Percentiles rank a stretch among this genome's conserved stretches.
These are phyloP conservation scores for Capsicum rhomboideum DNA, from an alignment of 257 asterid species.

Conservation along the genomic window DNA sequence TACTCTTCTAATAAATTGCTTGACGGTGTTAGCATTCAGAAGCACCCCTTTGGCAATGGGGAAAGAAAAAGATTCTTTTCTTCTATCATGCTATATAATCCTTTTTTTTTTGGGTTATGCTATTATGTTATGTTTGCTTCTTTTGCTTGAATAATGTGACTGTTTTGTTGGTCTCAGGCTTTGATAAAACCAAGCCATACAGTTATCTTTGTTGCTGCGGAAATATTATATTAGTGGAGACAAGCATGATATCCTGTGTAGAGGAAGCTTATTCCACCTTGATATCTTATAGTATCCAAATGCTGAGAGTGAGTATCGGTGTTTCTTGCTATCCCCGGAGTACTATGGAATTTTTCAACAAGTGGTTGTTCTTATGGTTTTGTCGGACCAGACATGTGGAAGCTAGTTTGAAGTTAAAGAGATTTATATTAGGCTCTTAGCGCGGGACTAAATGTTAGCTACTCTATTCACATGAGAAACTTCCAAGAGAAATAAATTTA, in stretches of 20 bases:
- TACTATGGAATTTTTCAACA: neutral
- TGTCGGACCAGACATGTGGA: neutral
- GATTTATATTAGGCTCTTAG: neutral
- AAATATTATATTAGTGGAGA: neutral
- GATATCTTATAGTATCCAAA: neutral
- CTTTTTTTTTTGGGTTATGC: neutral
- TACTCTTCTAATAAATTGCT: neutral
- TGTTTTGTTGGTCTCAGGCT: neutral
- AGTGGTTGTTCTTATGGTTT: neutral
- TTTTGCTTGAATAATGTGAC: neutral
- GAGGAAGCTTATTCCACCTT: neutral
- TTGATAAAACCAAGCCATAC: neutral
- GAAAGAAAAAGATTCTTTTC: neutral
- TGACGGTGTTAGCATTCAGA: neutral
- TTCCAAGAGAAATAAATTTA: neutral
- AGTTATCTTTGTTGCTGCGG: neutral
- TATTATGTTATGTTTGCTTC: neutral
- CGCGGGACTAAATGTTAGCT: neutral
- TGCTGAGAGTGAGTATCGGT: neutral
- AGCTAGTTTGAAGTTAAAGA: neutral
- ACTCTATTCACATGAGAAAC: neutral
- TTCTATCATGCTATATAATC: neutral
- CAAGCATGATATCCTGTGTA: neutral
- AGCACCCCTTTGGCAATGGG: neutral
- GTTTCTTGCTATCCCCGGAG: neutral